Conservation (phyloP, 2,329 filamentous ascomycete genomes). For the Xylariaceae sp. region DNA sequence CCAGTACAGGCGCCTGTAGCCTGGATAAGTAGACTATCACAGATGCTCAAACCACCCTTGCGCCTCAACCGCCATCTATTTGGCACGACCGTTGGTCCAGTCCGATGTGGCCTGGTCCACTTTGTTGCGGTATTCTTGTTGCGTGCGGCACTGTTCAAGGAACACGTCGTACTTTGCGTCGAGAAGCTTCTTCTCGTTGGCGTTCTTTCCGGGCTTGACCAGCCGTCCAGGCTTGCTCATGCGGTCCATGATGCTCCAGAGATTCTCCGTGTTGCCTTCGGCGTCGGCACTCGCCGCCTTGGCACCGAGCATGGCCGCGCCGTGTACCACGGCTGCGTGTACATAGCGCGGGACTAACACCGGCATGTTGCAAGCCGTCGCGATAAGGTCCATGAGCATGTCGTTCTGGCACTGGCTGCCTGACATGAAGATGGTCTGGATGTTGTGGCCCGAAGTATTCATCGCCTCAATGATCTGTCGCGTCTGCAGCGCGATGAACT, state of each 20-base stretch:
- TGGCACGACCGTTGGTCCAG: conserved; percentile 20
- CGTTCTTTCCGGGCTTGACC: conserved; percentile 65
- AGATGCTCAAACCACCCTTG: no score
- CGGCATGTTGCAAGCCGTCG: conserved; percentile 84
- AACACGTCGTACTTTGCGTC: conserved; percentile 94
- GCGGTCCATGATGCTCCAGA: conserved; percentile 96
- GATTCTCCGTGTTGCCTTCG: conserved; percentile 70
- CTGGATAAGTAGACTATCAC: no score
- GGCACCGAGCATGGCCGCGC: conserved; percentile 95
- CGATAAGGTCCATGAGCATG: conserved; percentile 83
- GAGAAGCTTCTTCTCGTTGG: conserved; percentile 69
- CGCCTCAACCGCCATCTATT: conserved; percentile 4
- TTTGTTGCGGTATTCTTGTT: conserved; percentile 72
- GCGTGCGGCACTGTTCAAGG: conserved; percentile 80
- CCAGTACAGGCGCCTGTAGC: no score
- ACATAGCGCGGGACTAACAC: conserved; percentile 91
- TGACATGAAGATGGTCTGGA: conserved; percentile 96
- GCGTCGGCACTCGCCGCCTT: conserved; percentile 85
- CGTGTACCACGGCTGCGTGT: conserved; percentile 90
- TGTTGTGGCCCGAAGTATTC: conserved; percentile 82
- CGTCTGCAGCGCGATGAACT: conserved; percentile 96
- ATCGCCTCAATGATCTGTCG: conserved; percentile 91
- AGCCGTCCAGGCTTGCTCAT: conserved; percentile 91
- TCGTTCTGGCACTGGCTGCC: conserved; percentile 96
- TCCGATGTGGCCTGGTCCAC: conserved; percentile 56